Evolutionary conservation across 352 stramenopile species (phyloP), one percentile per base, ranked within the genome.

Genomic region (Pythium insidiosum): DNA sequence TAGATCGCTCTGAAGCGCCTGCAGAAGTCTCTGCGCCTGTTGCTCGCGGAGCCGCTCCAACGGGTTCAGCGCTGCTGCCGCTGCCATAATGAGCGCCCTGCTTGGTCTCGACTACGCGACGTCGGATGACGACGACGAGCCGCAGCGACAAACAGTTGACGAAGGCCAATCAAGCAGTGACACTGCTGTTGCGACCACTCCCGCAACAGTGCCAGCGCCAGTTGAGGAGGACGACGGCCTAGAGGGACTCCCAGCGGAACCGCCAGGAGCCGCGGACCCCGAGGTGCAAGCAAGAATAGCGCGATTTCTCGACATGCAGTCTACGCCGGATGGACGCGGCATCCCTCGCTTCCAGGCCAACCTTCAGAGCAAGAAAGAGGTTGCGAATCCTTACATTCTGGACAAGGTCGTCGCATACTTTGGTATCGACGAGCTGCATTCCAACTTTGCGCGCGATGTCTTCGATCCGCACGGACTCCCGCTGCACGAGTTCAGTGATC

Each of bases 321-420:
- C 35, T 11, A 56, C 73, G 46, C 31, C 25, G n/a, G 34, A n/a
- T n/a, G n/a, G 33, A 51, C 54, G 4, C 30, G 36, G 4, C n/a
- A 15, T 21, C 11, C 21, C 9, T 4, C 22, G 12, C 38, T 92
- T 92, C 54, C 74, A 86, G 57, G 61, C 61, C 35, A 82, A 66
- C 20, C 54, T 92, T 35, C 73, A 78, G 51, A 71, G 63, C 43
- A 87, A 89, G 58, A 89, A 89, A 46, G 82, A 94, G 43, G 80
- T 94, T 35, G 66, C 67, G 39, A 94, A 94, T 59, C 82, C 82
- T 22, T 87, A 88, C 61, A 89, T 94, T 47, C 59, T 94, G 7
- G 64, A 88, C 29, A 91, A 90, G 39, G 73, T 94, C 41, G 79
- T 94, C 38, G 79, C 80, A 25, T 90, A 90, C 53, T 94, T 90